Evolutionary conservation across 805 yeast genomes (phyloP).

Genomic region (Candida golubevii): DNA sequence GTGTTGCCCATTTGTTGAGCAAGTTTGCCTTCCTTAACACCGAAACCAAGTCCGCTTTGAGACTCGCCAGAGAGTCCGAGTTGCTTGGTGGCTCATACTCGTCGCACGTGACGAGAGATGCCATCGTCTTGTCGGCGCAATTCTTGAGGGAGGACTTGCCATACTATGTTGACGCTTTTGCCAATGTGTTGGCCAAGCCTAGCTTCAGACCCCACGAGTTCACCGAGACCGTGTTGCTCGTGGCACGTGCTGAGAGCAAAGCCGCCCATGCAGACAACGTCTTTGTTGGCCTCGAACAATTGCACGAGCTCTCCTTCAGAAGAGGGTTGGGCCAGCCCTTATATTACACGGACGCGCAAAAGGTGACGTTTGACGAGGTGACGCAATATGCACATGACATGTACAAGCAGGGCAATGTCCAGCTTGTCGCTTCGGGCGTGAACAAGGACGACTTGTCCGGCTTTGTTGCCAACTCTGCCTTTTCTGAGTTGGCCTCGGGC

Average conservation of each 20-base stretch:
- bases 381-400: conserved; percentile 60
- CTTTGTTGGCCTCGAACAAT: conserved; percentile 66
- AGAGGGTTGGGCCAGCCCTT: conserved; percentile 83
- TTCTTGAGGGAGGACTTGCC: conserved; percentile 89
- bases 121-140: conserved; percentile 70
- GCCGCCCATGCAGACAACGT: conserved; percentile 48
- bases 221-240: conserved; percentile 76
- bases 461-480: conserved; percentile 63
- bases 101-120: conserved; percentile 75
- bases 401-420: conserved; percentile 67
- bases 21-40: conserved; percentile 84
- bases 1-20: conserved; percentile 80
- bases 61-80: conserved; percentile 92
- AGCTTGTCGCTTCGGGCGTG: conserved; percentile 71
- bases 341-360: conserved; percentile 61
- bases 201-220: conserved; percentile 81
- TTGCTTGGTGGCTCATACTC: conserved; percentile 80
- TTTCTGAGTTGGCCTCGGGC: conserved; percentile 62
- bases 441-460: conserved; percentile 61
- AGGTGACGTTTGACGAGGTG: conserved; percentile 58
- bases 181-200: conserved; percentile 66
- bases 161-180: conserved; percentile 82
- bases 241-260: conserved; percentile 60
- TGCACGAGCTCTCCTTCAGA: conserved; percentile 80
- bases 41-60: conserved; percentile 75